Conservation (phyloP, 208 protist species). For the Leishmania braziliensis region DNA sequence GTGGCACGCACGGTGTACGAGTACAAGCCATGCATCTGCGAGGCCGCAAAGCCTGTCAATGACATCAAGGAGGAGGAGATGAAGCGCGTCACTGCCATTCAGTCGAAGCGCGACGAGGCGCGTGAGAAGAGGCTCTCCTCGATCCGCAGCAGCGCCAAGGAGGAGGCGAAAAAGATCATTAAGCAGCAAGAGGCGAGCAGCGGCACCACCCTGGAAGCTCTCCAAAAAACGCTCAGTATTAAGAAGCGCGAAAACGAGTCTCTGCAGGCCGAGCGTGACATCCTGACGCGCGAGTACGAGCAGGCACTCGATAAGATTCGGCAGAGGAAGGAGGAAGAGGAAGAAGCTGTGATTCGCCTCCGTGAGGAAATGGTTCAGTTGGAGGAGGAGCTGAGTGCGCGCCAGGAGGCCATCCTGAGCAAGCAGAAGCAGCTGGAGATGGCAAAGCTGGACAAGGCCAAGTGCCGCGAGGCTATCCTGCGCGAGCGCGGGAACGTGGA, state of each 20-base stretch:
- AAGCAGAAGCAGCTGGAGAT: slow-evolving; percentile 92
- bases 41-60: slow-evolving; percentile 72
- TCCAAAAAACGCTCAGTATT: slow-evolving; percentile 74
- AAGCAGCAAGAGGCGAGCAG: slow-evolving; percentile 80
- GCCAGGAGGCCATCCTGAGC: slow-evolving; percentile 69
- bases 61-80: slow-evolving; percentile 92
- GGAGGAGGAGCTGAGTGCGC: slow-evolving; percentile 78
- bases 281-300: slow-evolving; percentile 81
- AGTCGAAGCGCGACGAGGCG: slow-evolving; percentile 74
- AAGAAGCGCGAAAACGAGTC: slow-evolving; percentile 84
- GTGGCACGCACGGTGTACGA: slow-evolving; percentile 89
- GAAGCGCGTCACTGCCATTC: slow-evolving; percentile 80
- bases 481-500: slow-evolving; percentile 74
- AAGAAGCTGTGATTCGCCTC: slow-evolving; percentile 61
- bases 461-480: slow-evolving; percentile 82
- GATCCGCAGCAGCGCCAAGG: slow-evolving; percentile 69
- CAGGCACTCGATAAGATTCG: slow-evolving; percentile 88
- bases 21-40: slow-evolving; percentile 91
- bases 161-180: slow-evolving; percentile 75
- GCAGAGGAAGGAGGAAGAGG: slow-evolving; percentile 89
- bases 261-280: slow-evolving; percentile 79
- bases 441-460: slow-evolving; percentile 83
- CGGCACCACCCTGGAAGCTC: slow-evolving; percentile 70
- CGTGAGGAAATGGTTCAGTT: slow-evolving; percentile 80
- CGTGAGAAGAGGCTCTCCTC: slow-evolving; percentile 72